These are phyloP conservation scores for Picea abies DNA, from an alignment of 83 land plant genomes.

Conservation along the genomic window DNA sequence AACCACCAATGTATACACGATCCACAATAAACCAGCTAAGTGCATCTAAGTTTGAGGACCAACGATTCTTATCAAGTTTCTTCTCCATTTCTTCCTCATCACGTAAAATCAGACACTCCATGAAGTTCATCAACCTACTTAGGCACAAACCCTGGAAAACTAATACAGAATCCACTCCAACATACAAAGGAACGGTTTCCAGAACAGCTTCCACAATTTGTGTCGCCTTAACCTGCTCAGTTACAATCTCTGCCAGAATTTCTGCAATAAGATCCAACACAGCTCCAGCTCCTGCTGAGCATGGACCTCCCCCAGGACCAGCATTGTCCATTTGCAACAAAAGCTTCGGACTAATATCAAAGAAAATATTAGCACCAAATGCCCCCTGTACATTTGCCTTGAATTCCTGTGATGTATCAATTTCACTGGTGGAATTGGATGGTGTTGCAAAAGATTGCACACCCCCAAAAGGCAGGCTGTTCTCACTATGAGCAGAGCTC, in stretches of 20 bases:
- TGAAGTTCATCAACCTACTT: constrained; percentile 83
- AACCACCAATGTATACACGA: constrained; percentile 98
- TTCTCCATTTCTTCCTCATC: constrained; percentile 95
- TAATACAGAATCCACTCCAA: constrained; percentile 73
- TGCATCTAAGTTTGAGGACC: constrained; percentile 92
- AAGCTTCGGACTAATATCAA: constrained; percentile 53
- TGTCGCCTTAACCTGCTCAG: constrained; percentile 85
- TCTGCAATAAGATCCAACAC: constrained; percentile 95
- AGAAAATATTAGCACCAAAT: constrained; percentile 27
- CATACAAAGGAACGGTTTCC: constrained; percentile 81
- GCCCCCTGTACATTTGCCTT: constrained; percentile 39
- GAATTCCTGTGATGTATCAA: constrained; percentile 42
- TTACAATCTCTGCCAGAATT: constrained; percentile 82
- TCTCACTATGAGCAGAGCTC: constrained; percentile 32
- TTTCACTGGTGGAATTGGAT: constrained; percentile 44
- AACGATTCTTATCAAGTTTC: constrained; percentile 88
- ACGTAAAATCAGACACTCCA: constrained; percentile 89
- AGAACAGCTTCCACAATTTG: constrained; percentile 68
- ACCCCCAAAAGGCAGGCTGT: constrained; percentile 19
- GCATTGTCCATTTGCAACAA: constrained; percentile 81
- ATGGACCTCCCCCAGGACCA: constrained; percentile 93
- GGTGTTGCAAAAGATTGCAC: constrained; percentile 36
- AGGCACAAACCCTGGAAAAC: constrained; percentile 96
- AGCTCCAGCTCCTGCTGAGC: constrained; percentile 90
- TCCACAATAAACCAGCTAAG: constrained; percentile 91